Evolutionary conservation across 2,329 filamentous ascomycete species (phyloP), one percentile per base, ranked within the genome.

Genomic region (Clarireedia paspali): DNA sequence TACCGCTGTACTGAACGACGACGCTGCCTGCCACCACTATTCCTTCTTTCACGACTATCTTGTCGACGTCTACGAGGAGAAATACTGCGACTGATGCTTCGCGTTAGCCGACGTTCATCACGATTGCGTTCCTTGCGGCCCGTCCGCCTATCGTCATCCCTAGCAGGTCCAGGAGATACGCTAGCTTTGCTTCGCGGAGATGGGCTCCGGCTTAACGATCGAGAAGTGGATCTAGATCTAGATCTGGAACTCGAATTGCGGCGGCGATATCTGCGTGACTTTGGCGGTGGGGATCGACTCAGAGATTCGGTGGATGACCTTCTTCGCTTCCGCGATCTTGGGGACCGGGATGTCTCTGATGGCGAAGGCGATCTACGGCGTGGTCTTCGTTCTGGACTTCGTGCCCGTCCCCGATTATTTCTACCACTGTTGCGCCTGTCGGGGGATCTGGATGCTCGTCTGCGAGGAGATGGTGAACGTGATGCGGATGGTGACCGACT

Each of bases 1-100:
- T 70, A 71, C 60, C 69, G 63, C 57, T 69, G 60, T 50, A 70
- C 59, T 24, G 69, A 71, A 20, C 64, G 63, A 38, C 67, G 66
- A 49, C 67, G 62, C 51, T 69, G 70, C 27, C 63, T 58, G 67
- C 63, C 53, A 17, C 61, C 39, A 42, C 17, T 65, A 40, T 59
- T 64, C 54, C 60, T 65, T 48, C 60, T 59, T 50, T 59, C 64
- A 52, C 59, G 60, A 42, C 62, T 66, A 61, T 63, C 60, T 50
- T 64, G 62, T 42, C 64, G 62, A 47, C 64, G 64, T 48, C 61
- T 64, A 24, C 61, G 59, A 48, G 63, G 68, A n/a, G 68, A 64
- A 10, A 61, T 60, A 56, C 64, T 70, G 57, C 66, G 67, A 57
- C 66, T 70, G 59, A 64, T 63, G 61, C 67, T 68, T 57, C 66